phyloP scores from a whole-genome alignment of 306 rosid genomes.

The Prunus dulcis region DNA sequence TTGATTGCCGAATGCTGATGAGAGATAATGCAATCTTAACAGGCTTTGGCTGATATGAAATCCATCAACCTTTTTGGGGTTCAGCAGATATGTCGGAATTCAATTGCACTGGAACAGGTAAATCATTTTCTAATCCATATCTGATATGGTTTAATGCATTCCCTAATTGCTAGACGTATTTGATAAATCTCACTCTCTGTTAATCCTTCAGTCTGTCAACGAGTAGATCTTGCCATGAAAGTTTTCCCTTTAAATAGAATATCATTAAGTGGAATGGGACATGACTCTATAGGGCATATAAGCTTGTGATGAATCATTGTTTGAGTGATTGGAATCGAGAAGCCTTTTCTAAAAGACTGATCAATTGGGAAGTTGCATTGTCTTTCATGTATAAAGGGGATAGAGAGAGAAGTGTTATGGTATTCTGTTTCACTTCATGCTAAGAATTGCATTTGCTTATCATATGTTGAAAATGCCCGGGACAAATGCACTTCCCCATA shows the following conservation, averaged over 20 bases:
- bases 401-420: neutral
- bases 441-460: neutral
- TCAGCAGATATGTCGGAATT: conserved; percentile 95
- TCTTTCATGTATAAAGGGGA: neutral
- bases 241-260: neutral
- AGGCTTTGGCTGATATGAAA: conserved; percentile 94
- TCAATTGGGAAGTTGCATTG: neutral
- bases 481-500: neutral
- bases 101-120: conserved; percentile 98
- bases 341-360: neutral
- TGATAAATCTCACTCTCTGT: neutral
- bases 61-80: conserved; percentile 95
- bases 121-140: conserved; percentile 9
- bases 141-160: neutral
- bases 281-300: neutral
- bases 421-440: neutral
- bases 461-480: neutral
- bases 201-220: neutral
- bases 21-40: conserved; percentile 23
- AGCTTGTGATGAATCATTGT: neutral
- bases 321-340: neutral
- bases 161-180: neutral
- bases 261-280: neutral
- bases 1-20: conserved; percentile 28
- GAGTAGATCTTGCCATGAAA: neutral